These are phyloP conservation scores for Hygrophila difformis DNA, from an alignment of 257 asterid genomes.

Conservation along the genomic window DNA sequence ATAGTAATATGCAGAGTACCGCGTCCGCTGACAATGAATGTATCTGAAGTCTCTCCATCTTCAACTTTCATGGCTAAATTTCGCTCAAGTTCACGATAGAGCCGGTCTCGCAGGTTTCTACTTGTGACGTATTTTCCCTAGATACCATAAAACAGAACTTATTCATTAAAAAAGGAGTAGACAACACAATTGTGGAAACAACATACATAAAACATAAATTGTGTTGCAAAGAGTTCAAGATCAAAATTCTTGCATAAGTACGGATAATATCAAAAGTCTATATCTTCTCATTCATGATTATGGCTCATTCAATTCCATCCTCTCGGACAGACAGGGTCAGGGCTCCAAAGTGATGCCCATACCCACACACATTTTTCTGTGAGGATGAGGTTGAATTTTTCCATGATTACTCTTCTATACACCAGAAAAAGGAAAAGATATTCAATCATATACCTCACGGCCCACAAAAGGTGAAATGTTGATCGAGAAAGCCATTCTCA, in stretches of 20 bases:
- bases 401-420: no score
- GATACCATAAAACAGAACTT: constrained; percentile 14
- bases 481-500: constrained; percentile 96
- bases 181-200: neutral
- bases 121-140: constrained; percentile 94
- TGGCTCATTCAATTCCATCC: no score
- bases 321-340: no score
- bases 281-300: neutral
- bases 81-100: constrained; percentile 90
- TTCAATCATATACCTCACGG: constrained; percentile 57
- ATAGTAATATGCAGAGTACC: constrained; percentile 97
- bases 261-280: no score
- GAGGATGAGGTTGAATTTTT: no score
- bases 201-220: neutral
- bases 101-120: constrained; percentile 88
- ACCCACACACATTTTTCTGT: no score
- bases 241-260: no score
- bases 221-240: no score
- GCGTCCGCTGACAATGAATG: constrained; percentile 92
- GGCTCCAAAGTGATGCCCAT: no score
- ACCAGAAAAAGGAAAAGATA: neutral
- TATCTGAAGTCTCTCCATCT: constrained; percentile 97
- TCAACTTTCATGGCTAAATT: constrained; percentile 97
- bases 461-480: constrained; percentile 98
- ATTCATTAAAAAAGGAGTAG: neutral